Evolutionary conservation across 495 filamentous ascomycete species (phyloP), one percentile per base, ranked within the genome.

Genomic region (Hypoxylon fuscum): DNA sequence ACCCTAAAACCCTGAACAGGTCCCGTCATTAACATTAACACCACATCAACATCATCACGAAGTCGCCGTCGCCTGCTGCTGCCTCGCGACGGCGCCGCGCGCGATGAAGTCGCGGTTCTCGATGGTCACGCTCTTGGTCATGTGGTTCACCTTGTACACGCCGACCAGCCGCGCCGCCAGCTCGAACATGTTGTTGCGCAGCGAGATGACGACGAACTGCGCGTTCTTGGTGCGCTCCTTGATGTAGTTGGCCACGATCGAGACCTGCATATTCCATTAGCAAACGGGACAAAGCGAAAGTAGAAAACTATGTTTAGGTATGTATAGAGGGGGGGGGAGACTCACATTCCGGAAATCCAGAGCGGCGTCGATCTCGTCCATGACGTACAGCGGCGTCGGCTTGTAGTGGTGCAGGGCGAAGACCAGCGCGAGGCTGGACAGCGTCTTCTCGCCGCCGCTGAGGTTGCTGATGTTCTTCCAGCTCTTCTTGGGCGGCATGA

Each of bases 121-220:
- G 41, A 96, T 92, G n/a, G 92, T 95, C 2, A 96, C 92, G 70
- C 90, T 93, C 86, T 96, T 96, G 37, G 92, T 96, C 95, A 98
- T 98, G 76, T 98, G 95, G 76, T 97, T 98, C 71, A 98, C 95
- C 78, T 98, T 98, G 76, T 98, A 98, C 42, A 98, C 93, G 43
- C 95, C 95, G 5, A 98, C 92, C 32, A 98, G 83, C 45, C 95
- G 83, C 40, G 93, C 86, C 14, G 95, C 96, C 51, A 98, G 87
- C 80, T 98, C 95, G 77, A 98, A 98, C 95, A 98, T 98, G 79
- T 98, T 98, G 77, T 98, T 98, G 68, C 95, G 83, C 67, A 98
- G 79, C 11, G 93, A 97, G 67, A 98, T 98, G 64, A 98, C 95
- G 66, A 98, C 95, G 75, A 98, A 98, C 70, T 98, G 95, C 0